Evolutionary conservation across 306 rosid species (phyloP).

Genomic region (Sechiopsis laciniata): DNA sequence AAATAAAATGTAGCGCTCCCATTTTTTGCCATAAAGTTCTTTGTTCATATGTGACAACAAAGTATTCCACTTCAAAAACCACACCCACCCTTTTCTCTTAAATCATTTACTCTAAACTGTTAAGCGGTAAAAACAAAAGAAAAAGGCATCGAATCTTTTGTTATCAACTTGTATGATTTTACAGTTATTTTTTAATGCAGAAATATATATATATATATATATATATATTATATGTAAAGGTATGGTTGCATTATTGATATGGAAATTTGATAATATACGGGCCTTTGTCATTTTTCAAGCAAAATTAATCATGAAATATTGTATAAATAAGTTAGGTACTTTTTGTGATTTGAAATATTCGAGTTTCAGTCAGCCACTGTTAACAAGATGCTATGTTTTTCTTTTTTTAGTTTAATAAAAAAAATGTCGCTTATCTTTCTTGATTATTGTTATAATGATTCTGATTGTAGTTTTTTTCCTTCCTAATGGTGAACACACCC

Average conservation of each 20-base stretch:
- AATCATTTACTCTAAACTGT: too few relatives aligned
- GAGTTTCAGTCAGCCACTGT: neutral
- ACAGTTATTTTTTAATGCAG: too few relatives aligned
- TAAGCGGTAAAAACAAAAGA: too few relatives aligned
- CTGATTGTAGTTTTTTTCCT: neutral
- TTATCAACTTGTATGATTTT: too few relatives aligned
- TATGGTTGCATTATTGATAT: neutral
- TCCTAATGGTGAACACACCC: too few relatives aligned
- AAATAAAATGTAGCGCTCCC: neutral
- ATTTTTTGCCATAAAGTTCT: neutral
- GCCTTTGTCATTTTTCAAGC: neutral
- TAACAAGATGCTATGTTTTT: too few relatives aligned
- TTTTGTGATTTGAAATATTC: neutral
- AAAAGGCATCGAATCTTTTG: too few relatives aligned
- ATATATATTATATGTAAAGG: neutral
- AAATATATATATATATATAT: too few relatives aligned
- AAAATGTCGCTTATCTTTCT: neutral
- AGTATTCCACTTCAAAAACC: neutral
- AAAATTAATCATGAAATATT: neutral
- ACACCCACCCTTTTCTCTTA: neutral
- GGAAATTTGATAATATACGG: neutral
- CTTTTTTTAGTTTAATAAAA: too few relatives aligned
- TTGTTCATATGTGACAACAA: neutral
- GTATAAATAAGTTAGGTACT: neutral
- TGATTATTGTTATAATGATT: neutral